Evolutionary conservation across 208 protist genomes (phyloP).

Genomic region (Trypanosoma brucei): DNA sequence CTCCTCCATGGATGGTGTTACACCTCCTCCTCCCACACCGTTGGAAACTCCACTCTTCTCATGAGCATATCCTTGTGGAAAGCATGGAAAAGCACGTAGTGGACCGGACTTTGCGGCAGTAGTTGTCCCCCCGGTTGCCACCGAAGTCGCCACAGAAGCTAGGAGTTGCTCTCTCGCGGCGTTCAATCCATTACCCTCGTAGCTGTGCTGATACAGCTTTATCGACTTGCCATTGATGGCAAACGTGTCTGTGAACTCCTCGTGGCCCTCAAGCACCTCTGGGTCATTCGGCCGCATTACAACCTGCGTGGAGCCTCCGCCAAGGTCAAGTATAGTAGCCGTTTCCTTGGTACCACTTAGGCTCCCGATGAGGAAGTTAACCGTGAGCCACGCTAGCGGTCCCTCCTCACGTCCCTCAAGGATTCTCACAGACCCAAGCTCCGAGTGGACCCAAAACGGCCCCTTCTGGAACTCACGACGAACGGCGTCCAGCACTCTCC

Average conservation of each 20-base stretch:
- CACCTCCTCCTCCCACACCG: conserved; percentile 5
- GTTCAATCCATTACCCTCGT: conserved; percentile 75
- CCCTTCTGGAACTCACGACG: conserved; percentile 14
- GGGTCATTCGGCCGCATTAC: conserved; percentile 46
- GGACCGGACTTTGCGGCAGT: neutral
- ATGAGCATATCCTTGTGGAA: conserved; percentile 22
- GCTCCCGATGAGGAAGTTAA: conserved; percentile 71
- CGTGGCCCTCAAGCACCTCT: conserved; percentile 1
- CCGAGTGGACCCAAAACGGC: conserved; percentile 48
- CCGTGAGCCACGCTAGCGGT: conserved; percentile 74
- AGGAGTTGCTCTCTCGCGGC: conserved; percentile 43
- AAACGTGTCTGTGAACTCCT: conserved; percentile 25
- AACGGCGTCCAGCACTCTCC: conserved; percentile 33
- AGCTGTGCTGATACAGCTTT: conserved; percentile 74
- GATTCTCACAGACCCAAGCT: conserved; percentile 46
- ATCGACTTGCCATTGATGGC: conserved; percentile 23
- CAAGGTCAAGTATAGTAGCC: conserved; percentile 71
- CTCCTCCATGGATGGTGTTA: conserved; percentile 26
- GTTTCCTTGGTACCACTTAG: conserved; percentile 5
- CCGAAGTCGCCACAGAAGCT: conserved; percentile 13
- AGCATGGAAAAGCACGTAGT: conserved; percentile 24
- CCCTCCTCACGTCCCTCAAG: conserved; percentile 81
- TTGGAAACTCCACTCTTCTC: conserved; percentile 21
- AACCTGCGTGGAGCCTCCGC: conserved; percentile 78
- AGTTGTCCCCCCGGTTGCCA: neutral